phyloP scores from a whole-genome alignment of 306 rosid genomes.

The Fragaria ananassa region DNA sequence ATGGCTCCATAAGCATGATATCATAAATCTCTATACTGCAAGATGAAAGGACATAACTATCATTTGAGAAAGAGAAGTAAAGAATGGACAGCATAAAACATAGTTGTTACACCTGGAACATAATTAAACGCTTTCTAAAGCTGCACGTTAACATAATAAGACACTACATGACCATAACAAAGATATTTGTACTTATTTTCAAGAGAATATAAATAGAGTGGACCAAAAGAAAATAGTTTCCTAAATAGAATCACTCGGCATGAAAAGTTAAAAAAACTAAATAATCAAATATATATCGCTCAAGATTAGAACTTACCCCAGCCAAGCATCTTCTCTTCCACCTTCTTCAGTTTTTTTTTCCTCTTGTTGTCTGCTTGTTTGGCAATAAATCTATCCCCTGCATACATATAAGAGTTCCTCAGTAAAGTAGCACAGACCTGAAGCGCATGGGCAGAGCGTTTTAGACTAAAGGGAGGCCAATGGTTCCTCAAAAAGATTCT shows the following conservation, averaged over 20 bases:
- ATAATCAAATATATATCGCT: background rate
- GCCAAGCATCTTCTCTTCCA: slow-evolving; percentile 94
- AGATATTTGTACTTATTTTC: background rate
- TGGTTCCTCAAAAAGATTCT: background rate
- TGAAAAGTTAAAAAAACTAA: background rate
- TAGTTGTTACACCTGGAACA: background rate
- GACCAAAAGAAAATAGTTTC: background rate
- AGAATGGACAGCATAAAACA: background rate
- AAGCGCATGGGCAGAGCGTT: background rate
- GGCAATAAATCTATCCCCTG: slow-evolving; percentile 76
- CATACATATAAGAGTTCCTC: slow-evolving; percentile 28
- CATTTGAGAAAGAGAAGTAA: background rate
- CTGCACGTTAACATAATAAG: background rate
- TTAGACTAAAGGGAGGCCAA: background rate
- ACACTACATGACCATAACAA: background rate
- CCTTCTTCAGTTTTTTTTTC: slow-evolving; percentile 82
- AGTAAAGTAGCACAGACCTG: slow-evolving; percentile 7
- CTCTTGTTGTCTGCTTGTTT: slow-evolving; percentile 87
- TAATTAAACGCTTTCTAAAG: background rate
- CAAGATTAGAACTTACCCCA: slow-evolving; percentile 62
- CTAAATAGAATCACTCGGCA: background rate
- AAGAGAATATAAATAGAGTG: background rate
- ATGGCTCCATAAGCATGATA: background rate
- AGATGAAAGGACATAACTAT: background rate
- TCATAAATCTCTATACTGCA: background rate